Evolutionary conservation across 345 rosid genomes (phyloP).

Genomic region (Populus tremula): DNA sequence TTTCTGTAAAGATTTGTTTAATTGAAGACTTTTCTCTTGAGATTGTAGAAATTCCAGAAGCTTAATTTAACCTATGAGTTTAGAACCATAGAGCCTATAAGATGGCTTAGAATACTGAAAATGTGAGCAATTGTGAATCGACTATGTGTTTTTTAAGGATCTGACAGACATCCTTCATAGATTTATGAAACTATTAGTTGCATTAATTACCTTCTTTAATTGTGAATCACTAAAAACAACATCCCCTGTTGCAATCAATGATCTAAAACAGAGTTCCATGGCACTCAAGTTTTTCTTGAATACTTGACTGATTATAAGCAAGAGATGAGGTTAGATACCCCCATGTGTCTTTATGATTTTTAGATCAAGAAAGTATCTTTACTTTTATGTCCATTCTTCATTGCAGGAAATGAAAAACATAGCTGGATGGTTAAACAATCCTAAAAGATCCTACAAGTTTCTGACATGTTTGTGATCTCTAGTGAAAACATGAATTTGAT

Average conservation of each 20-base stretch:
- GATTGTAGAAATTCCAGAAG: slow-evolving; percentile 33
- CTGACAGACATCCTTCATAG: slow-evolving; percentile 60
- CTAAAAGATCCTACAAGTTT: slow-evolving; percentile 7
- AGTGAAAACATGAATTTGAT: background rate
- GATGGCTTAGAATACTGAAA: background rate
- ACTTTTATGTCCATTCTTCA: background rate
- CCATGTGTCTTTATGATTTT: slow-evolving; percentile 25
- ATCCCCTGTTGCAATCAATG: slow-evolving; percentile 14
- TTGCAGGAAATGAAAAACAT: background rate
- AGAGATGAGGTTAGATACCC: slow-evolving; percentile 30
- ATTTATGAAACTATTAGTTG: slow-evolving; percentile 32
- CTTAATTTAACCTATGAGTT: slow-evolving; percentile 7
- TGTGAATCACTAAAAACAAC: slow-evolving; percentile 28
- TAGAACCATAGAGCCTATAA: background rate
- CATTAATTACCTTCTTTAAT: slow-evolving; percentile 38
- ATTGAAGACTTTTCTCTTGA: slow-evolving; percentile 20
- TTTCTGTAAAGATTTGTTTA: slow-evolving; percentile 12
- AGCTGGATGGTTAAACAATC: slow-evolving; percentile 14
- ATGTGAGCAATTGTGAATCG: background rate
- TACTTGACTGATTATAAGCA: slow-evolving; percentile 20
- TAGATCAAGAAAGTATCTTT: slow-evolving; percentile 12
- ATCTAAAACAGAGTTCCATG: slow-evolving; percentile 14
- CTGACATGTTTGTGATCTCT: slow-evolving; percentile 19
- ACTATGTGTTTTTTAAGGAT: slow-evolving; percentile 26
- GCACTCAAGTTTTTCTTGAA: slow-evolving; percentile 21